Base-by-base conservation (phyloP, 139 green algal genomes). In the Volvox africanus region DNA sequence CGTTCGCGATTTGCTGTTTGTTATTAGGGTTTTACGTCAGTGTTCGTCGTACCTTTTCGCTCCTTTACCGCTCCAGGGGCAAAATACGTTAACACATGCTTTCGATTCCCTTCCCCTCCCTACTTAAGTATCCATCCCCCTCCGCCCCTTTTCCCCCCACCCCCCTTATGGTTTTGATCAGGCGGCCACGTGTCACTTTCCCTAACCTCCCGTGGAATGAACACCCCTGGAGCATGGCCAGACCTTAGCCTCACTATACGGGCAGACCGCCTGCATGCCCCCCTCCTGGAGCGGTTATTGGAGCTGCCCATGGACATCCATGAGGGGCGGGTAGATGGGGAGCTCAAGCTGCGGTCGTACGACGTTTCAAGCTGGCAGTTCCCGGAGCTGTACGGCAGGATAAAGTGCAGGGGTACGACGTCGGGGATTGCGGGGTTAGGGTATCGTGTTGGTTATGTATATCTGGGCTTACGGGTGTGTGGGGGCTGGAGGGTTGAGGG, bases 251-350 rank as follows among this genome's bases (percentile, higher is more conserved):
- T 98, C 14, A 61, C 65, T 9, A 79, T 98, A 1, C 61, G 84
- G 26, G 95, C 93, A 18, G 79, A 93, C 24, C 62, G 94, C 32
- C 93, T 99, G 88, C 95, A 98, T 87, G 96, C 95, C 14, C 97
- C 97, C 0, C 83, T 99, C 1, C 62, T 98, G 24, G 98, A 99
- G 94, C 95, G 97, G 21, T 78, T 99, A 69, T 80, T 99, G 20
- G 97, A 98, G 91, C 89, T 99, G 61, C 98, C 98, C 61, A 97
- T 99, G 93, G 97, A 99, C 93, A 96, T 99, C 33, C 87, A 96
- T 86, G 94, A 85, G 13, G 98, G 97, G 0, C 80, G 91, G 44
- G 91, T 98, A 26, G 92, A 95, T 77, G 98, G 98, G 12, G 94
- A 98, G 87, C 88, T 99, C 21, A 77, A 87, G 20, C 86, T 99